Evolutionary conservation across 768 basidiomycete species (phyloP), one percentile per base, ranked within the genome.

Genomic region (Terana coerulea): DNA sequence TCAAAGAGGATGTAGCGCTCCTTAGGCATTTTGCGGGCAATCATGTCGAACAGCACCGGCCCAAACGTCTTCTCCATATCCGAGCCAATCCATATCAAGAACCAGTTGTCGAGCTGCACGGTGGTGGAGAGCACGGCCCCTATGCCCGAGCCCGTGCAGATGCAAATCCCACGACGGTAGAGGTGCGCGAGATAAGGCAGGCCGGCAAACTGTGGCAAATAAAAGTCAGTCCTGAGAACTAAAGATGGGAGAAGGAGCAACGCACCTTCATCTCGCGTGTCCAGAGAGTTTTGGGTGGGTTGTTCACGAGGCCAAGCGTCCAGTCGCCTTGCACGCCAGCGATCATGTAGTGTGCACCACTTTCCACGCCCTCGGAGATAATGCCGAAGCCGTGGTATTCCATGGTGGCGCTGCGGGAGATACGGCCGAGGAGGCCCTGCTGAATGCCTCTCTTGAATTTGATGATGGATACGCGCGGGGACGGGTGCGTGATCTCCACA

Each of bases 61-160:
- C 89, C 89, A 58, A 91, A 91, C 2, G 87, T 88, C 69, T 84
- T 88, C 66, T 87, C 86, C 68, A 89, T 86, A 61, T 90, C 86
- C 48, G 85, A 87, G 46, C 86, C 64, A 44, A 88, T 87, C 87
- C 87, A 89, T 59, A 89, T 88, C 51, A 88, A 75, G 66, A 80
- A 88, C 85, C 85, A 87, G 67, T 83, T 67, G 3, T 83, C 79
- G 21, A 80, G 86, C 62, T 91, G 85, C 14, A 88, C 71, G 60
- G 84, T 83, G 17, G 88, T 90, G 15, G 87, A 82, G 35, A 91
- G 76, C 3, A 85, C 86, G 40, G 88, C 84, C 24, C 88, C 88
- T 56, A 91, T 81, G 53, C 88, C 88, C 9, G 88, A 89, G 30
- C 88, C 88, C 1, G 88, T 91, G 67, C 88, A 90, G 36, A 91